A percentile compares a stretch with the other conserved stretches of the same genome.
These are phyloP conservation scores for Syncephalastrum monosporum DNA, from an alignment of 371 early-diverging fungal genomes.

Conservation along the genomic window DNA sequence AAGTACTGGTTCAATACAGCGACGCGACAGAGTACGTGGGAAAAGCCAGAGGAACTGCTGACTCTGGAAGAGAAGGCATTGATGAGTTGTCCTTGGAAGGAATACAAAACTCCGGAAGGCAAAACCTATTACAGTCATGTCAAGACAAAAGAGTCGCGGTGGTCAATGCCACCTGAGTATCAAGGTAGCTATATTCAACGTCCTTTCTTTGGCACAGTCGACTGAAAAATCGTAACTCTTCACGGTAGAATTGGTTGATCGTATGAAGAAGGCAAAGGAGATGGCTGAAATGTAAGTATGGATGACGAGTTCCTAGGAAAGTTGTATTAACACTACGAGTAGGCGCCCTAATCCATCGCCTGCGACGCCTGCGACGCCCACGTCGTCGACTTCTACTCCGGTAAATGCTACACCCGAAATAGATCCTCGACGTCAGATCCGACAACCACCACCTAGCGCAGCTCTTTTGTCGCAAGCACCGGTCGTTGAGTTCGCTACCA, in stretches of 20 bases:
- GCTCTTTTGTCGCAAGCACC: slow-evolving; percentile 19
- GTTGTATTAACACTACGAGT: background rate
- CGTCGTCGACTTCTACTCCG: slow-evolving; percentile 1
- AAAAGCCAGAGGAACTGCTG: slow-evolving; percentile 92
- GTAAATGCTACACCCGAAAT: slow-evolving; percentile 8
- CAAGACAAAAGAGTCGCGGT: slow-evolving; percentile 79
- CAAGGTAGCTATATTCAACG: slow-evolving; percentile 37
- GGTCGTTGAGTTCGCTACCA: slow-evolving; percentile 64
- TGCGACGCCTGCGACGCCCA: background rate
- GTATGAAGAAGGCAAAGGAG: too few species aligned
- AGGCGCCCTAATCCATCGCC: too few species aligned
- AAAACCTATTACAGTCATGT: slow-evolving; percentile 89
- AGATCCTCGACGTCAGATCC: slow-evolving; percentile 7
- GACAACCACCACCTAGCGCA: slow-evolving; percentile 22
- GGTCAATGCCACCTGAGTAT: slow-evolving; percentile 84
- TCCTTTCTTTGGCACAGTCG: background rate
- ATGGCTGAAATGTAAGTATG: background rate
- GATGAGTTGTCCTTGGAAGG: slow-evolving; percentile 80
- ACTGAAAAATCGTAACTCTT: background rate
- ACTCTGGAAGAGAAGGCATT: slow-evolving; percentile 79
- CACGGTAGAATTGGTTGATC: too few species aligned
- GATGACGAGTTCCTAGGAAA: background rate
- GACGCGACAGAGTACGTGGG: slow-evolving; percentile 88
- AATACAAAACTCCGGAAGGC: slow-evolving; percentile 80
- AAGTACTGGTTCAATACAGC: slow-evolving; percentile 83